phyloP scores from a whole-genome alignment of 768 basidiomycete genomes.

The Russula earlei region DNA sequence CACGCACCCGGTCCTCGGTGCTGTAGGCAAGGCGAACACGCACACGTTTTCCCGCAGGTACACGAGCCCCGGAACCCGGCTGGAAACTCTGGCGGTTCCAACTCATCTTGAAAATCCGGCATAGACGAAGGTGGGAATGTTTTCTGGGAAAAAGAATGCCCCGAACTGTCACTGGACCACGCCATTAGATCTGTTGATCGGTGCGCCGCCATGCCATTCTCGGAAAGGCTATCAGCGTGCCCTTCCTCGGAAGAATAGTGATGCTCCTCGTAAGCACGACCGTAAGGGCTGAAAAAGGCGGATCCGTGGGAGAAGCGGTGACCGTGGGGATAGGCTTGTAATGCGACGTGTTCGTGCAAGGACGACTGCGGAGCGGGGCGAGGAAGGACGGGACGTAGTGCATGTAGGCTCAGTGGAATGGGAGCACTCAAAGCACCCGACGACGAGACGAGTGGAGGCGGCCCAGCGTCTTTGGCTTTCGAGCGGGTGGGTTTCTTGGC shows the following conservation, averaged over 20 bases:
- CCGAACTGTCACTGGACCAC: constrained; percentile 16
- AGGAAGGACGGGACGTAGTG: constrained; percentile 59
- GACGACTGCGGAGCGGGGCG: constrained; percentile 32
- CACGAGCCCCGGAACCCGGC: constrained; percentile 16
- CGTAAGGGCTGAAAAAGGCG: constrained; percentile 55
- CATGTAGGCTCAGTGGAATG: constrained; percentile 16
- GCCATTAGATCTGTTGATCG: constrained; percentile 10
- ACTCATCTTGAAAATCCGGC: constrained; percentile 6
- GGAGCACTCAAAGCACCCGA: constrained; percentile 12
- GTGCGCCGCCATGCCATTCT: not conserved
- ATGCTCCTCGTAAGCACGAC: constrained; percentile 48
- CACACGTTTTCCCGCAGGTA: constrained; percentile 16
- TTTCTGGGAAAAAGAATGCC: constrained; percentile 1
- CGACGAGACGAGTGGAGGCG: constrained; percentile 11
- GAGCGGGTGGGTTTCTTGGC: constrained; percentile 2
- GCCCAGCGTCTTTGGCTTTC: not conserved
- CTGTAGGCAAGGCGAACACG: constrained; percentile 16
- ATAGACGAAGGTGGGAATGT: not conserved
- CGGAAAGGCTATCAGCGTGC: constrained; percentile 1
- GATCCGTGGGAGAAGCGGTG: constrained; percentile 32
- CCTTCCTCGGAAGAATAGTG: constrained; percentile 29
- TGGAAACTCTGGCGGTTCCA: constrained; percentile 9
- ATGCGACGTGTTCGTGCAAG: constrained; percentile 36
- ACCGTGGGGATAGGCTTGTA: constrained; percentile 34
- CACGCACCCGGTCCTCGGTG: constrained; percentile 16